These are phyloP conservation scores for Trametes sp. DNA, from an alignment of 1,284 basidiomycete species.

Conservation along the genomic window DNA sequence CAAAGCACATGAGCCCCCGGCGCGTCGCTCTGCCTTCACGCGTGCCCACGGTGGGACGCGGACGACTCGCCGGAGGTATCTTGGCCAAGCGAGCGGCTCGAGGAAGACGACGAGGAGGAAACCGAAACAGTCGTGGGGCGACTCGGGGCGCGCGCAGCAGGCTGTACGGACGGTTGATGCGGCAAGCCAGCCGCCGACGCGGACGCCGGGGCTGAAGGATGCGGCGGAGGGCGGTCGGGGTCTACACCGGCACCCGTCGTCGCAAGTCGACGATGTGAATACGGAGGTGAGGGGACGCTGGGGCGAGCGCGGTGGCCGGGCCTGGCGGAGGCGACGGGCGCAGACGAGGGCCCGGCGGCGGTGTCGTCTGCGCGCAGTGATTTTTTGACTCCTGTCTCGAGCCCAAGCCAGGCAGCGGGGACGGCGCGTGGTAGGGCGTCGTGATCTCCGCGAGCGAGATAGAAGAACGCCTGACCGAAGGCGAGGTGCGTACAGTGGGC, in stretches of 20 bases:
- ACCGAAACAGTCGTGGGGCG: conserved; percentile 8
- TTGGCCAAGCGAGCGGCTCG: conserved; percentile 7
- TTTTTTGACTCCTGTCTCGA: conserved; percentile 53
- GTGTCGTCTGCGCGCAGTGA: conserved; percentile 58
- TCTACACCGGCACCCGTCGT: conserved; percentile 30
- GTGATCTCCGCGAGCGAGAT: conserved; percentile 46
- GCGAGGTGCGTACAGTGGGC: conserved; percentile 30
- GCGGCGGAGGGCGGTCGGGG: conserved; percentile 9
- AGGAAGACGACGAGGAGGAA: conserved; percentile 9
- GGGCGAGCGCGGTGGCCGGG: conserved; percentile 38
- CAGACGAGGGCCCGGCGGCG: conserved; percentile 59
- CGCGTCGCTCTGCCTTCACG: conserved; percentile 10
- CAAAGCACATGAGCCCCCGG: background rate
- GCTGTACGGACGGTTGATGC: background rate
- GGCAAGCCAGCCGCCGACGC: background rate
- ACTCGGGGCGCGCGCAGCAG: background rate
- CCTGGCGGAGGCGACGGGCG: conserved; percentile 45
- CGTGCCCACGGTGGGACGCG: conserved; percentile 16
- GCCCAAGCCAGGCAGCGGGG: conserved; percentile 23
- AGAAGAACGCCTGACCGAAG: conserved; percentile 37
- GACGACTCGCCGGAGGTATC: conserved; percentile 15
- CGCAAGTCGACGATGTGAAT: conserved; percentile 36
- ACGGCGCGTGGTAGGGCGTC: conserved; percentile 35
- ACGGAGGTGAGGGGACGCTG: conserved; percentile 32
- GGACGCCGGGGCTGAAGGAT: background rate